These are phyloP conservation scores for Magnusiomyces sp. DNA, from an alignment of 1,139 yeast species.

Conservation along the genomic window DNA sequence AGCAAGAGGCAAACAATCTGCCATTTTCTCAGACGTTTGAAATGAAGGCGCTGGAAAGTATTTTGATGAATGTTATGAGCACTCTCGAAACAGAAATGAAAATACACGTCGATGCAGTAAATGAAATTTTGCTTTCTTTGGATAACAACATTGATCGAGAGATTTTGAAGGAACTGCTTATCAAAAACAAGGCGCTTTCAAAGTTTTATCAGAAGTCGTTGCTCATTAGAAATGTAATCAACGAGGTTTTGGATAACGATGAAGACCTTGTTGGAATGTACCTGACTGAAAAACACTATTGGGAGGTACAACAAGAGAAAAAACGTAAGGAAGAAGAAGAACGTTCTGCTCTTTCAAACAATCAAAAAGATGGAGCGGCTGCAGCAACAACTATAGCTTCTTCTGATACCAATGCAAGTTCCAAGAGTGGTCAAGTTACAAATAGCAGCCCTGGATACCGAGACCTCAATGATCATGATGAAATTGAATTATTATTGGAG, in stretches of 20 bases:
- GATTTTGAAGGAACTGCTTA: conserved; percentile 64
- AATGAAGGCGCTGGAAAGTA: conserved; percentile 78
- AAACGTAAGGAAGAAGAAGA: conserved; percentile 27
- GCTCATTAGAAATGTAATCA: conserved; percentile 73
- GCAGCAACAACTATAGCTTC: conserved; percentile 14
- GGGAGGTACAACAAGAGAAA: conserved; percentile 12
- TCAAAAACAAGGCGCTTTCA: conserved; percentile 66
- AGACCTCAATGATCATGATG: conserved; percentile 35
- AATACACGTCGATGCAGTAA: conserved; percentile 56
- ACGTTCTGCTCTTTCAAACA: neutral
- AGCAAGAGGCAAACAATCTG: neutral
- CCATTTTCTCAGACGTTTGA: conserved; percentile 48
- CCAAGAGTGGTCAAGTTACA: conserved; percentile 6
- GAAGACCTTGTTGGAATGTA: conserved; percentile 85
- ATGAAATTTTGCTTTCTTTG: conserved; percentile 60
- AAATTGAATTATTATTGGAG: conserved; percentile 79
- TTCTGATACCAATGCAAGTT: neutral
- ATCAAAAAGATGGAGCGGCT: conserved; percentile 5
- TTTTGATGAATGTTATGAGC: conserved; percentile 72
- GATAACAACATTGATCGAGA: conserved; percentile 80
- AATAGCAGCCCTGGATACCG: conserved; percentile 9
- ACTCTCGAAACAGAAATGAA: conserved; percentile 76
- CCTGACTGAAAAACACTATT: conserved; percentile 40
- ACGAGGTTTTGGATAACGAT: conserved; percentile 77
- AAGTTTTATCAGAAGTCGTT: conserved; percentile 73